Evolutionary conservation across 257 asterid species (phyloP).

Genomic region (Jaltomata sinuosa): DNA sequence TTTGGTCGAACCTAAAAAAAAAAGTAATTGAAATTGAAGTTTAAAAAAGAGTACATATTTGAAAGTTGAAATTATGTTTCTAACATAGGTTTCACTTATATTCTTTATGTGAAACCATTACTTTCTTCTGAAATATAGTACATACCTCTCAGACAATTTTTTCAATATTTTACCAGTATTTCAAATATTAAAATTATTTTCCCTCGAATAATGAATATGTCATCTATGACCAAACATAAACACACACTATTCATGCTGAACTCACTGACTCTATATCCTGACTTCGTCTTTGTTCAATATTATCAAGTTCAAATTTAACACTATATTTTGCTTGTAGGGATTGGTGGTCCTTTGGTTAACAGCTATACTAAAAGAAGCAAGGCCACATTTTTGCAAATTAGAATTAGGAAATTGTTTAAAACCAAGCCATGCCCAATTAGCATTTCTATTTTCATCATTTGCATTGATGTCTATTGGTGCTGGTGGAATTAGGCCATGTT

Average conservation of each 20-base stretch:
- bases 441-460: conserved; percentile 42
- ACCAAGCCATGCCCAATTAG: conserved; percentile 34
- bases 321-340: conserved; percentile 28
- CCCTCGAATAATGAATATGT: not conserved
- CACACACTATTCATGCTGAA: not conserved
- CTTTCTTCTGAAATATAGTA: too few species aligned
- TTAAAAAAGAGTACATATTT: not conserved
- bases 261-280: not conserved
- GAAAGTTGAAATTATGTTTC: not conserved
- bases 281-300: not conserved
- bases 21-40: too few species aligned
- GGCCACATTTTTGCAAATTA: conserved; percentile 34
- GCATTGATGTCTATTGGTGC: conserved; percentile 56
- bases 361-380: conserved; percentile 28
- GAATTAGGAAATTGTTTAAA: conserved; percentile 24
- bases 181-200: not conserved
- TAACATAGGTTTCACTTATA: not conserved
- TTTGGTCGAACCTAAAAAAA: too few species aligned
- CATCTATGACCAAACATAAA: not conserved
- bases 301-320: not conserved
- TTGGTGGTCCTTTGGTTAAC: conserved; percentile 42
- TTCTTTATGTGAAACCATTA: too few species aligned
- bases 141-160: too few species aligned
- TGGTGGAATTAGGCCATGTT: conserved; percentile 72
- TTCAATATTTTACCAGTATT: not conserved